Evolutionary conservation across 495 filamentous ascomycete species (phyloP).

Genomic region (Hypoxylon perforatum): DNA sequence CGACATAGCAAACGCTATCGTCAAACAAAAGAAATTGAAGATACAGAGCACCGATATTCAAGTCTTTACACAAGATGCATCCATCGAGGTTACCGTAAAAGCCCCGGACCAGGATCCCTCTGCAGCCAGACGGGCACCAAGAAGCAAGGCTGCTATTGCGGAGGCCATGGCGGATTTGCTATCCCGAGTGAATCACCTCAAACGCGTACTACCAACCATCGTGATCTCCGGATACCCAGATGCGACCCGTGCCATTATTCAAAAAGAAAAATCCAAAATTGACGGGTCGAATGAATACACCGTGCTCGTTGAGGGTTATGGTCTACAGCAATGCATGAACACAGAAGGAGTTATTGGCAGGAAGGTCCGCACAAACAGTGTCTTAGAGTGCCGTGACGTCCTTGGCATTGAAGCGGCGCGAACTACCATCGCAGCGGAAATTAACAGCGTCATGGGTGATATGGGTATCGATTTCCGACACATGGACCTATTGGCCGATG

Average conservation of each 20-base stretch:
- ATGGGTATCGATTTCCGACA: constrained; percentile 98
- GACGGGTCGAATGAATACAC: constrained; percentile 64
- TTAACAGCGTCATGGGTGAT: constrained; percentile 81
- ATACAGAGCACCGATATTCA: constrained; percentile 64
- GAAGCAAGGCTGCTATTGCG: constrained; percentile 61
- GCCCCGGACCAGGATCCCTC: constrained; percentile 59
- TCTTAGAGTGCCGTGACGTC: constrained; percentile 92
- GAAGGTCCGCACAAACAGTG: constrained; percentile 79
- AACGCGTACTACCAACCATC: constrained; percentile 80
- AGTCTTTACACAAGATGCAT: constrained; percentile 53
- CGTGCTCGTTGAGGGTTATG: constrained; percentile 94
- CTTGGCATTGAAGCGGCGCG: constrained; percentile 96
- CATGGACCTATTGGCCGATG: constrained; percentile 98
- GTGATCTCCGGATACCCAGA: constrained; percentile 88
- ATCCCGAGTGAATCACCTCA: constrained; percentile 83
- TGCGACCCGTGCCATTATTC: constrained; percentile 88
- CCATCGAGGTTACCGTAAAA: constrained; percentile 67
- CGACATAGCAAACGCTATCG: constrained; percentile 78
- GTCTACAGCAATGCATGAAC: constrained; percentile 86
- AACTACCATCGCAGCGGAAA: constrained; percentile 83
- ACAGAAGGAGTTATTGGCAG: constrained; percentile 87
- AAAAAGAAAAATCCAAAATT: constrained; percentile 62
- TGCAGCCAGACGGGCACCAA: constrained; percentile 58
- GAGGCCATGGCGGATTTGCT: constrained; percentile 75
- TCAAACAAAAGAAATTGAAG: constrained; percentile 82